phyloP scores from a whole-genome alignment of 2,329 filamentous ascomycete genomes.

The Diaporthe vaccinii region DNA sequence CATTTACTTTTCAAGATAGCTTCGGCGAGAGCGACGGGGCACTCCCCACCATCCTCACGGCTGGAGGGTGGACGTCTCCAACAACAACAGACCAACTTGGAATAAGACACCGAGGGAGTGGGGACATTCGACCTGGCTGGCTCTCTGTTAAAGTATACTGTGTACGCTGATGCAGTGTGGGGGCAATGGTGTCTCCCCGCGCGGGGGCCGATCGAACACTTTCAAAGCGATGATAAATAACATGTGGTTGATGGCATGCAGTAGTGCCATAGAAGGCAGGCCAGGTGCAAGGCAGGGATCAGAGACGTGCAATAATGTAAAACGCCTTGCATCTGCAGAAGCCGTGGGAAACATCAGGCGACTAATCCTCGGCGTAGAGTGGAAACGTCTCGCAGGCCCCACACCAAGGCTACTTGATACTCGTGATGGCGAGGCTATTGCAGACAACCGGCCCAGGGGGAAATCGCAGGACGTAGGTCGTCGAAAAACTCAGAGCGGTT shows the following conservation, averaged over 20 bases:
- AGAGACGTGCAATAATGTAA: background rate
- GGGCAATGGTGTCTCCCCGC: background rate
- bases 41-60: background rate
- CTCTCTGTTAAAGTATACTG: background rate
- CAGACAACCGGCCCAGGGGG: background rate
- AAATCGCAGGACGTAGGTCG: background rate
- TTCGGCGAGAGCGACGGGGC: conserved; percentile 21
- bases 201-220: conserved; percentile 7
- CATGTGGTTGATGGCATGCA: background rate
- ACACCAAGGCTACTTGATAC: conserved; percentile 1
- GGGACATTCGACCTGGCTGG: background rate
- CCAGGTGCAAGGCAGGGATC: conserved; percentile 18
- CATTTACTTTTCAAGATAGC: conserved; percentile 2
- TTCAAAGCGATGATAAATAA: background rate
- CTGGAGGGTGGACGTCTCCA: background rate
- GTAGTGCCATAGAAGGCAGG: background rate
- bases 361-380: conserved; percentile 15
- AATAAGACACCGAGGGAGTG: background rate
- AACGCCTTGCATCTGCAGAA: conserved; percentile 19
- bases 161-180: background rate
- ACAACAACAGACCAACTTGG: background rate
- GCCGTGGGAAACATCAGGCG: conserved; percentile 24
- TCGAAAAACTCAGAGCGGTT: background rate
- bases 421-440: background rate
- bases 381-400: conserved; percentile 16